Conservation (phyloP, 495 filamentous ascomycete species). For the Lineolata rhizophorae region DNA sequence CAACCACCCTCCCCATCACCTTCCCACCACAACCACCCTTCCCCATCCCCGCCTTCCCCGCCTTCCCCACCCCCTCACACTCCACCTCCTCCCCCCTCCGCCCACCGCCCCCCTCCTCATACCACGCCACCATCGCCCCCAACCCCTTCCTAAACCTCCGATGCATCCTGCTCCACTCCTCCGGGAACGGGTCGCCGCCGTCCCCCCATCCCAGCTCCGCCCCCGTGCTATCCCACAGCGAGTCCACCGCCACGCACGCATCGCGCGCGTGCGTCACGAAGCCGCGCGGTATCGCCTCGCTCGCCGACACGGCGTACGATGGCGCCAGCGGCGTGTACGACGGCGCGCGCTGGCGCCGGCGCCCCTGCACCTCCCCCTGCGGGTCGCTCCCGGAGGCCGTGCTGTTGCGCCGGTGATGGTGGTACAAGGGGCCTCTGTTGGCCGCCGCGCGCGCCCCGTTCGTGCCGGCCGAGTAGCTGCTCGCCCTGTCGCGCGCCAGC, state of each 20-base stretch:
- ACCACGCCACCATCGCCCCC: conserved; percentile 60
- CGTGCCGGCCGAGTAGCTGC: neutral
- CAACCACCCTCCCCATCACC: too few relatives aligned
- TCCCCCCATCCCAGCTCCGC: conserved; percentile 56
- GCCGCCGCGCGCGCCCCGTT: neutral
- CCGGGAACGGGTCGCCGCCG: conserved; percentile 57
- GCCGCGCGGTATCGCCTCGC: conserved; percentile 62
- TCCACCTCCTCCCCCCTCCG: too few relatives aligned
- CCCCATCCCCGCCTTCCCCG: too few relatives aligned
- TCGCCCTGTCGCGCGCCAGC: neutral
- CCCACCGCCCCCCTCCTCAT: too few relatives aligned
- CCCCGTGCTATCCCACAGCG: conserved; percentile 85
- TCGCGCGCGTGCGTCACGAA: conserved; percentile 87
- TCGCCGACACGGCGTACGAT: conserved; percentile 59
- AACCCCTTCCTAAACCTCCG: conserved; percentile 61
- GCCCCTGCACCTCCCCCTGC: conserved; percentile 3
- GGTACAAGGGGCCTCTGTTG: neutral
- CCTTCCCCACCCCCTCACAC: too few relatives aligned
- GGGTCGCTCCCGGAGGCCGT: conserved; percentile 1
- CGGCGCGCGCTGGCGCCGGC: conserved; percentile 5
- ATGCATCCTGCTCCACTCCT: conserved; percentile 94
- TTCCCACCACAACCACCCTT: too few relatives aligned
- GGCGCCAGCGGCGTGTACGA: conserved; percentile 66
- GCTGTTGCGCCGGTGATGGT: neutral
- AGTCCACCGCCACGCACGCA: conserved; percentile 67